Base-by-base conservation (phyloP, 2,329 filamentous ascomycete species). In the Ophidiomyces ophidiicola region DNA sequence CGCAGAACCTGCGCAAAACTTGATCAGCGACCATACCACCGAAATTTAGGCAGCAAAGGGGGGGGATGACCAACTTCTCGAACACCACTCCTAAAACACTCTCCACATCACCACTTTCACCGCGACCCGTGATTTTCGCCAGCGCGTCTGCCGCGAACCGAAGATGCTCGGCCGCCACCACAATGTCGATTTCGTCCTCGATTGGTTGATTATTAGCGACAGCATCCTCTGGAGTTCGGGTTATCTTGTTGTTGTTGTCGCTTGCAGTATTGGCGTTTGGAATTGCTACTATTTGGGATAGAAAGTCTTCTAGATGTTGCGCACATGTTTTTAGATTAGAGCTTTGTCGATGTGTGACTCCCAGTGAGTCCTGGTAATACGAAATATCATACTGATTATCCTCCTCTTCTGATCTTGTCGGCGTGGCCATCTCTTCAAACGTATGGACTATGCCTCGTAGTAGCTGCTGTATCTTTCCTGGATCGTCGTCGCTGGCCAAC, bases 1-100 rank as follows among this genome's bases (percentile, higher is more conserved):
- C 44, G 31, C 44, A 45, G 30, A 45, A 45, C 34, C 44, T 45
- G 32, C 30, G 14, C 29, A 28, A 19, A 17, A 14, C 3, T 18
- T 23, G 7, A 3, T 11, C 18, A 12, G 30, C 34, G 30, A 28
- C 25, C 10, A 26, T 26, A n/a, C n/a, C n/a, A 25, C 29, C 17
- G 23, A 17, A 21, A 11, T 19, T 17, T 28, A 21, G 43, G 28
- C 10, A 26, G 12, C 15, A 17, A 30, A 24, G 23, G 7, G 15
- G 31, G 29, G 36, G 40, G 24, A 36, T 28, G 24, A 74, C 75
- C 69, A 65, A 93, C 83, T 93, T 96, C 60, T 96, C 88, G 64
- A 98, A 98, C 3, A 98, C 87, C 15, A 98, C 87, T 0, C 90
- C 90, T 31, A 98, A 64, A 5, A 98, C 84, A 55, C 96, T 90